phyloP scores from a whole-genome alignment of 179 eudicot genomes.

The Beta lomatogona region DNA sequence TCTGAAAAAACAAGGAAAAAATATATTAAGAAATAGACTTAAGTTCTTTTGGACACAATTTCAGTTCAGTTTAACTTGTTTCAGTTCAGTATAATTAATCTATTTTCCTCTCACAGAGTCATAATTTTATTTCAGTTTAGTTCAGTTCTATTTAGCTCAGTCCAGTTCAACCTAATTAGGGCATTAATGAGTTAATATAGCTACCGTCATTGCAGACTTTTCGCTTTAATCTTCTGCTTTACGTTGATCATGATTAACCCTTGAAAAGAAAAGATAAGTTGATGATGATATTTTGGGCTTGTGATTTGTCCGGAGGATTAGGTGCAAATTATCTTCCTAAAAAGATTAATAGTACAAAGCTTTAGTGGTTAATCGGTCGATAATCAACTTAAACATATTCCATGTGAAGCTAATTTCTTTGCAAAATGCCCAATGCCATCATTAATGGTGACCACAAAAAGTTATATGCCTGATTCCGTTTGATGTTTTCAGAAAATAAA shows the following conservation, averaged over 20 bases:
- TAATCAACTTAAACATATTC: conserved; percentile 26
- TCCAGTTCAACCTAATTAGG: too few species aligned
- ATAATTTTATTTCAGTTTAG: too few species aligned
- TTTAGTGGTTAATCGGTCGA: conserved; percentile 33
- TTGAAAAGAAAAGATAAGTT: background rate
- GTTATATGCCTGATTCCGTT: conserved; percentile 15
- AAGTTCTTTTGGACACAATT: too few species aligned
- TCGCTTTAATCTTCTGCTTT: conserved; percentile 7
- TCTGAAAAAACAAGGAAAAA: too few species aligned
- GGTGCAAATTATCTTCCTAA: conserved; percentile 21
- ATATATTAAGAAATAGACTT: too few species aligned
- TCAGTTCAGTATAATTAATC: too few species aligned
- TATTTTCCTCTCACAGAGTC: too few species aligned
- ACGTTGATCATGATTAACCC: conserved; percentile 14
- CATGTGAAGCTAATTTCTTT: conserved; percentile 17
- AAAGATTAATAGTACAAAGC: conserved; percentile 11
- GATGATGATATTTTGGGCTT: background rate
- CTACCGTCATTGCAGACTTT: background rate
- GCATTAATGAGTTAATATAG: too few species aligned
- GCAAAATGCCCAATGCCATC: conserved; percentile 12
- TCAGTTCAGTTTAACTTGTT: too few species aligned
- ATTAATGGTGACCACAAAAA: conserved; percentile 28
- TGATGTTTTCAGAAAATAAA: background rate
- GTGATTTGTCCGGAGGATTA: conserved; percentile 26
- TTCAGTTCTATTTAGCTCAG: too few species aligned